phyloP scores from a whole-genome alignment of 129 eudicot genomes.

The Chrysanthemum lavandulifolium region DNA sequence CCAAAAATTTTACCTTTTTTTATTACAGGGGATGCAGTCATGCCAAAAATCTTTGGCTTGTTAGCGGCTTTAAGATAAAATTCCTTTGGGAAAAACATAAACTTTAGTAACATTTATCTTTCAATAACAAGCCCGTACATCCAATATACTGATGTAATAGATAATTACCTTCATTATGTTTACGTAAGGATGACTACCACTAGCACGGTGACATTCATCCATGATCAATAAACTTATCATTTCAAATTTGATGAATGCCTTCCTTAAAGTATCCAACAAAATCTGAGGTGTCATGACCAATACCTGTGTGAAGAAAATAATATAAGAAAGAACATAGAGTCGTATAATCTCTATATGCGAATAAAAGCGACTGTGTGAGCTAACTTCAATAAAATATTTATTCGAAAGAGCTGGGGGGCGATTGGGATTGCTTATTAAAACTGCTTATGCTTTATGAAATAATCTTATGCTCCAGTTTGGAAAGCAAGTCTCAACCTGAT shows the following conservation, averaged over 20 bases:
- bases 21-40: slow-evolving; percentile 71
- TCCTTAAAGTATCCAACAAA: slow-evolving; percentile 30
- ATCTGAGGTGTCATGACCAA: slow-evolving; percentile 41
- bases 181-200: slow-evolving; percentile 73
- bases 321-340: neutral
- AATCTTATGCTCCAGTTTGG: too few relatives aligned
- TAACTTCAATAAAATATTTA: too few relatives aligned
- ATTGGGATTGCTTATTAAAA: too few relatives aligned
- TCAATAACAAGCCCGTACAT: neutral
- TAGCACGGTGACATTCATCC: slow-evolving; percentile 81
- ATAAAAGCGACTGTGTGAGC: neutral
- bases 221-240: slow-evolving; percentile 52
- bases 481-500: too few relatives aligned
- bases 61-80: slow-evolving; percentile 52
- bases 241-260: slow-evolving; percentile 53
- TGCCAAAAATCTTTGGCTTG: slow-evolving; percentile 82
- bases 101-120: slow-evolving; percentile 13
- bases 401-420: too few relatives aligned
- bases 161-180: slow-evolving; percentile 70
- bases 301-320: slow-evolving; percentile 13
- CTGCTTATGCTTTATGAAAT: too few relatives aligned
- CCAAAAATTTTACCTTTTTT: slow-evolving; percentile 50
- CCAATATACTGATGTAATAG: slow-evolving; percentile 5
- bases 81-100: slow-evolving; percentile 47
- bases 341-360: neutral